Evolutionary conservation across 306 rosid species (phyloP).

Genomic region (Glycine tomentella): DNA sequence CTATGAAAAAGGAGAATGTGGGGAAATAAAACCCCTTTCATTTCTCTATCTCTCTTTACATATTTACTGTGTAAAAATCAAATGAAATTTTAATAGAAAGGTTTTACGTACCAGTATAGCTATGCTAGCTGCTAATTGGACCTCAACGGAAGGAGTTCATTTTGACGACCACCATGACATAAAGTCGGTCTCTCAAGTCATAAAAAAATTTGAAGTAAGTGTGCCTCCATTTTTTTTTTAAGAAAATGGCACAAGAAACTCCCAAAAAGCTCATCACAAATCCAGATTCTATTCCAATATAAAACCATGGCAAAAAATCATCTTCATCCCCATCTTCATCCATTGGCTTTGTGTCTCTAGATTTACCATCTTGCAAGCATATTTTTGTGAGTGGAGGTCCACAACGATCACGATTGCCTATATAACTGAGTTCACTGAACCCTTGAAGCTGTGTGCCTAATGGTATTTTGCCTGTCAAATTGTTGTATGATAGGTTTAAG

Average conservation of each 20-base stretch:
- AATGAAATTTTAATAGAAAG: neutral
- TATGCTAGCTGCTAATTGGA: neutral
- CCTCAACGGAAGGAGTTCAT: neutral
- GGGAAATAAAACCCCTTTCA: too few species aligned
- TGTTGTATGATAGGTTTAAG: constrained; percentile 51
- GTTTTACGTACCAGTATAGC: neutral
- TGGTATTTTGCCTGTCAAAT: constrained; percentile 43
- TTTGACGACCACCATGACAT: neutral
- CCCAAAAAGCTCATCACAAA: constrained; percentile 1
- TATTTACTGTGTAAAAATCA: too few species aligned
- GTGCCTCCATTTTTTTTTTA: constrained; percentile 13
- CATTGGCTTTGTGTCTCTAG: neutral
- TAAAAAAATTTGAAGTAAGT: constrained; percentile 16
- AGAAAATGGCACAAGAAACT: constrained; percentile 19
- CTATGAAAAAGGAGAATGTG: too few species aligned
- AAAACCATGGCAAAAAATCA: constrained; percentile 4
- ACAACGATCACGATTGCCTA: constrained; percentile 37
- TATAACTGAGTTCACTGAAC: constrained; percentile 1
- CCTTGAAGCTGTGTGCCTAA: constrained; percentile 34
- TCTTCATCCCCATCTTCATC: neutral
- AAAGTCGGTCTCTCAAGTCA: neutral
- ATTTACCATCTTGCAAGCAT: neutral
- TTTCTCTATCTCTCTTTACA: too few species aligned
- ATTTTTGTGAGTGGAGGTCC: constrained; percentile 25
- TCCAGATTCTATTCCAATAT: constrained; percentile 35